Evolutionary conservation across 1,284 basidiomycete species (phyloP).

Genomic region (Cutaneotrichosporon arboriforme): DNA sequence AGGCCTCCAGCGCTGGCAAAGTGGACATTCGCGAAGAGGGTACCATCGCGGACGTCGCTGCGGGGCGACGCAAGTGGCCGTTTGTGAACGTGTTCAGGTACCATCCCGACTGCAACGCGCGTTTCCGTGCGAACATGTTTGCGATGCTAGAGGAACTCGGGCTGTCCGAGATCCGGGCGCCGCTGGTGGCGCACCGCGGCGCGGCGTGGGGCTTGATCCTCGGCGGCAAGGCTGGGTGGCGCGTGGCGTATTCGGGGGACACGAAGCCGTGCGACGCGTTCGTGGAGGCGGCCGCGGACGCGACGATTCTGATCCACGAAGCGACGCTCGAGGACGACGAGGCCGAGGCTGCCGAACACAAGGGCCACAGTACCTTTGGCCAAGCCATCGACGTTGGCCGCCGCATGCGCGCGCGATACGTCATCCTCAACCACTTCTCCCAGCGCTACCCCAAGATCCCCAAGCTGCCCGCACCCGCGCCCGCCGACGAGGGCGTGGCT

Average conservation of each 20-base stretch:
- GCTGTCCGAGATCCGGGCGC: constrained; percentile 54
- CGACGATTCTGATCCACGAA: constrained; percentile 87
- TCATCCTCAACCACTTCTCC: constrained; percentile 91
- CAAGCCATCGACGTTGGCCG: constrained; percentile 73
- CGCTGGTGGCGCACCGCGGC: constrained; percentile 68
- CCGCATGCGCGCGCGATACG: constrained; percentile 75
- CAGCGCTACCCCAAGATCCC: constrained; percentile 87
- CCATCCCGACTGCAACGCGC: not conserved
- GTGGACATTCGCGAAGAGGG: constrained; percentile 2
- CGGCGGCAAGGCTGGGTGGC: constrained; percentile 68
- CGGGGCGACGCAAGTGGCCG: constrained; percentile 23
- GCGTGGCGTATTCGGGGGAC: constrained; percentile 78
- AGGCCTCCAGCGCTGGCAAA: not conserved
- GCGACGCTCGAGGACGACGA: constrained; percentile 80
- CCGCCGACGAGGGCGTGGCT: not conserved
- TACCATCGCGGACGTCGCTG: constrained; percentile 13
- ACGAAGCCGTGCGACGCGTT: constrained; percentile 71
- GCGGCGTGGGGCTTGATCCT: constrained; percentile 65
- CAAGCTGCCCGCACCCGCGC: constrained; percentile 36
- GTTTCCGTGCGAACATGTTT: not conserved
- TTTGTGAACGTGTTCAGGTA: constrained; percentile 14
- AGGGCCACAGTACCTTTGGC: constrained; percentile 83
- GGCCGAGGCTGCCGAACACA: constrained; percentile 63
- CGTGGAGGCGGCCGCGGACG: constrained; percentile 60
- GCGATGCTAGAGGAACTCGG: constrained; percentile 23